Percentiles rank a stretch among this genome's conserved stretches.
Conservation (phyloP, 176 grass and related monocot species). For the Leersia perrieri region DNA sequence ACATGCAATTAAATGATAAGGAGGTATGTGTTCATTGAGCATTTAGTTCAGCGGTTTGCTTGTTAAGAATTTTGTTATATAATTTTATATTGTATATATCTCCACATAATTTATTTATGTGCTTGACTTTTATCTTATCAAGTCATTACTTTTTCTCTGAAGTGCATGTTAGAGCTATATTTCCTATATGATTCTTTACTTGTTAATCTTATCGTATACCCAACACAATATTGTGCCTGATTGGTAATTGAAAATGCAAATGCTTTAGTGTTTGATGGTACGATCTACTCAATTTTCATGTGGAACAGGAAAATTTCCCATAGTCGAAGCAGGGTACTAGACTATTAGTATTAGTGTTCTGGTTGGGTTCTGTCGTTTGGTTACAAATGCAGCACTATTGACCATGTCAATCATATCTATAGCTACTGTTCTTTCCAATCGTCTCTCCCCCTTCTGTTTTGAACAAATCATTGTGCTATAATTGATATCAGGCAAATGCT, state of each 20-base stretch:
- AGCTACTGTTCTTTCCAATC: neutral
- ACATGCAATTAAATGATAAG: slow-evolving; percentile 82
- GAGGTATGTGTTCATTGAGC: slow-evolving; percentile 40
- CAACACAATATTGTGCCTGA: too few species aligned
- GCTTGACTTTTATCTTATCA: neutral
- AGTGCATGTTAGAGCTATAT: neutral
- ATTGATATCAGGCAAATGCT: slow-evolving; percentile 42
- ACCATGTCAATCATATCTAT: neutral
- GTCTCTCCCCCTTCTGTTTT: neutral
- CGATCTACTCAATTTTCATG: neutral
- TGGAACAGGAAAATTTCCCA: neutral
- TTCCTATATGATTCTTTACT: slow-evolving; percentile 1
- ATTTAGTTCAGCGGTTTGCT: neutral
- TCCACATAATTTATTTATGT: neutral
- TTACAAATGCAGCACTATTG: neutral
- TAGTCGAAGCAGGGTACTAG: neutral
- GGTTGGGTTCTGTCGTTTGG: neutral
- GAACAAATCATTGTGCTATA: slow-evolving; percentile 26
- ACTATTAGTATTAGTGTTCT: neutral
- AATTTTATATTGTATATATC: neutral
- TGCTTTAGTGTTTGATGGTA: neutral
- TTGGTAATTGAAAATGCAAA: neutral
- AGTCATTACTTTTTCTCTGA: slow-evolving; percentile 5
- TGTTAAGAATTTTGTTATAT: neutral
- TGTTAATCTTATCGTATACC: neutral